Evolutionary conservation across 148 eudicot species (phyloP).

Genomic region (Arctostaphylos glauca): DNA sequence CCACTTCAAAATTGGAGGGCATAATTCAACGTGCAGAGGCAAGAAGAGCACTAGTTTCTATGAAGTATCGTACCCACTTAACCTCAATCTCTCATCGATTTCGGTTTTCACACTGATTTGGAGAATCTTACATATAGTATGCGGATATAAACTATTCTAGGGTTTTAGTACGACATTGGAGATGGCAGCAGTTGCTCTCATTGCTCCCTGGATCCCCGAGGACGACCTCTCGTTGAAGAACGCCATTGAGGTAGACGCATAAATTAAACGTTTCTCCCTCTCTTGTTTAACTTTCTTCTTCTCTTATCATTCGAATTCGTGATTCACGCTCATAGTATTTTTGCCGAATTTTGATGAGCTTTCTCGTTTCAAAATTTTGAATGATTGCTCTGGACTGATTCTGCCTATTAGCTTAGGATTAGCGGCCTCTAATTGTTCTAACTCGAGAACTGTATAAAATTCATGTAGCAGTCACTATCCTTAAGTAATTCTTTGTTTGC

Average conservation of each 20-base stretch:
- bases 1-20: neutral
- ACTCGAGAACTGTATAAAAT: neutral
- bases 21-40: neutral
- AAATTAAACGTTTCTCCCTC: neutral
- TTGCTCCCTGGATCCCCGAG: constrained; percentile 57
- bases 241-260: constrained; percentile 54
- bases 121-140: neutral
- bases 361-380: neutral
- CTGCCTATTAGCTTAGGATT: neutral
- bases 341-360: neutral
- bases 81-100: neutral
- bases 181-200: constrained; percentile 55
- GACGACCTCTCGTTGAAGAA: constrained; percentile 68
- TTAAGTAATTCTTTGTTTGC: neutral
- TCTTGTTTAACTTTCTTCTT: neutral
- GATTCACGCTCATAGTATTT: neutral
- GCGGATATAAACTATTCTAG: neutral
- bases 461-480: neutral
- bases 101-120: neutral
- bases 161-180: constrained; percentile 12
- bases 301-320: neutral
- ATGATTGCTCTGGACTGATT: neutral
- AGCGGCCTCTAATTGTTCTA: neutral
- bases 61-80: neutral
- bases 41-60: neutral